These are phyloP conservation scores for Dendrobium nobile DNA, from an alignment of 106 monocot species.

Conservation along the genomic window DNA sequence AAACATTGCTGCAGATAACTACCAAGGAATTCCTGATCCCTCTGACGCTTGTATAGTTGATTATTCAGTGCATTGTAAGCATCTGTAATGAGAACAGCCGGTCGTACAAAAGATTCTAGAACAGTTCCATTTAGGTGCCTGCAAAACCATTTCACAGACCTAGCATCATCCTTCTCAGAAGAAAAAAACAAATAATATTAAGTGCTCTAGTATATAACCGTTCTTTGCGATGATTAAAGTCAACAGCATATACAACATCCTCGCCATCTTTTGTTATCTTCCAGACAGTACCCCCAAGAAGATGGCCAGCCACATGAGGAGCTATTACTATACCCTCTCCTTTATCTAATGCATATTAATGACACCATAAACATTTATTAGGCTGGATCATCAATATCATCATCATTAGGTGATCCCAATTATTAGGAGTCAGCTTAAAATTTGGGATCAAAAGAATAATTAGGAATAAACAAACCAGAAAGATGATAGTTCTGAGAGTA, in stretches of 20 bases:
- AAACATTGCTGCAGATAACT: conserved; percentile 10
- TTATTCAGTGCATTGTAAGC: conserved; percentile 95
- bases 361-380: not conserved
- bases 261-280: conserved; percentile 99
- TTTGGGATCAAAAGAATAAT: not conserved
- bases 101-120: conserved; percentile 93
- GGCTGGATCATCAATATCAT: not conserved
- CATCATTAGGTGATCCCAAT: not conserved
- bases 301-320: conserved; percentile 96
- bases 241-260: conserved; percentile 99
- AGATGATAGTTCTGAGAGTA: conserved; percentile 94
- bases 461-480: conserved; percentile 47
- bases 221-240: conserved; percentile 98
- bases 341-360: conserved; percentile 52
- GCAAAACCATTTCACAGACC: conserved; percentile 22
- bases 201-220: conserved; percentile 32
- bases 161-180: not conserved
- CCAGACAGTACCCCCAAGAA: conserved; percentile 96
- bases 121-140: conserved; percentile 99
- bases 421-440: not conserved
- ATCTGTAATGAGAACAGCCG: conserved; percentile 98
- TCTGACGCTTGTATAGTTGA: conserved; percentile 80
- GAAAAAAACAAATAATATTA: not conserved
- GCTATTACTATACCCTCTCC: conserved; percentile 99
- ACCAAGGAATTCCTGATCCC: conserved; percentile 94